Evolutionary conservation across 805 yeast genomes (phyloP).

Genomic region (Ascoidea rubescens): DNA sequence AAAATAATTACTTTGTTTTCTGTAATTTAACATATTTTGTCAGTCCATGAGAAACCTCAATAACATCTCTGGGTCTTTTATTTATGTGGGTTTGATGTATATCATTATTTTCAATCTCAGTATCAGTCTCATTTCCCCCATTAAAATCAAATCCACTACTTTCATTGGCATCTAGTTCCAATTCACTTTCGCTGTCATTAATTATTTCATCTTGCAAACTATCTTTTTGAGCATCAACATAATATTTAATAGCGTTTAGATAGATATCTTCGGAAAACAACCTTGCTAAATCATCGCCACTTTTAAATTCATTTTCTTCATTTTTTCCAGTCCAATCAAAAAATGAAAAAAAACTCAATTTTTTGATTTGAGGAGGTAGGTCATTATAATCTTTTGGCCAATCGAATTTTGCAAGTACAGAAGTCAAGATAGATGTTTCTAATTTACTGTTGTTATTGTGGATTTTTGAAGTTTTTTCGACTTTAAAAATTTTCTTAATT

Average conservation of each 20-base stretch:
- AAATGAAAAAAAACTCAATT: constrained; percentile 72
- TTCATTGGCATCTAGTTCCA: constrained; percentile 22
- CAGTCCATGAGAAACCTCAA: no score
- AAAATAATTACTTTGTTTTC: no score
- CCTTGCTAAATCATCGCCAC: constrained; percentile 67
- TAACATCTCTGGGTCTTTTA: no score
- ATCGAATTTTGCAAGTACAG: constrained; percentile 37
- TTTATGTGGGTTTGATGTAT: no score
- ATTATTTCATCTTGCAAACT: constrained; percentile 41
- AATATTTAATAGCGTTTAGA: constrained; percentile 77
- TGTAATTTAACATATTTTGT: no score
- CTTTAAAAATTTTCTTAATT: constrained; percentile 44
- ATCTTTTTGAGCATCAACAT: constrained; percentile 58
- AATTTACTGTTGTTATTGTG: constrained; percentile 3
- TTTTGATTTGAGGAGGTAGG: constrained; percentile 38
- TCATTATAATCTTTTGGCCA: constrained; percentile 60
- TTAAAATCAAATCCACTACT: no score
- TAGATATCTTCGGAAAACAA: constrained; percentile 66
- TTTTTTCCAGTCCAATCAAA: constrained; percentile 73
- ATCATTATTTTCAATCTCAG: no score
- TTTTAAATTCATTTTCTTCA: constrained; percentile 38
- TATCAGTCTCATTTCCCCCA: no score
- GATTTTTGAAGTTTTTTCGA: constrained; percentile 16
- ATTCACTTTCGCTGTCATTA: constrained; percentile 39
- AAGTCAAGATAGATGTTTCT: constrained; percentile 33